Percentiles rank a stretch among this genome's conserved stretches.
Conservation (phyloP, 805 yeast species). For the Candida tallmaniae region DNA sequence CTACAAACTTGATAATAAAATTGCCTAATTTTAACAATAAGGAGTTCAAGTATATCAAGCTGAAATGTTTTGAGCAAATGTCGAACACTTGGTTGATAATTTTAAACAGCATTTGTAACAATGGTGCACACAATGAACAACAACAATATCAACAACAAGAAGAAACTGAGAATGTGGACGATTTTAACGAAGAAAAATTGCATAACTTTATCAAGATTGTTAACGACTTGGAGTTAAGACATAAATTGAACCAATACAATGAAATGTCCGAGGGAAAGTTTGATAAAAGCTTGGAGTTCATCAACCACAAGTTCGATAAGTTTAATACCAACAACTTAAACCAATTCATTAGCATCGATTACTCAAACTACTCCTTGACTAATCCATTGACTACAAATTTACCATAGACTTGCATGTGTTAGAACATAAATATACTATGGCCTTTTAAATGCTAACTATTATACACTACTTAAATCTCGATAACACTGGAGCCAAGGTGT, state of each 20-base stretch:
- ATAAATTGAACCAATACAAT: conserved; percentile 43
- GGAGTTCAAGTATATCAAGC: conserved; percentile 49
- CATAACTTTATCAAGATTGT: conserved; percentile 23
- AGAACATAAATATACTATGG: neutral
- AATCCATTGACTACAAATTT: conserved; percentile 27
- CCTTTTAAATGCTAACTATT: conserved; percentile 3
- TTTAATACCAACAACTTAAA: conserved; percentile 19
- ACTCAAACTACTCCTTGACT: conserved; percentile 37
- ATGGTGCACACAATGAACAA: conserved; percentile 12
- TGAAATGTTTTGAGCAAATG: conserved; percentile 57
- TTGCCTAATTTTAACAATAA: conserved; percentile 62
- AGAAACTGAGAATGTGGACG: conserved; percentile 5
- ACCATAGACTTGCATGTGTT: conserved; percentile 1
- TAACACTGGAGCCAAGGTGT: conserved; percentile 46
- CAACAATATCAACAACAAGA: neutral
- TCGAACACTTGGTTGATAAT: conserved; percentile 53
- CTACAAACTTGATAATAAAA: conserved; percentile 55
- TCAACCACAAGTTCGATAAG: conserved; percentile 28
- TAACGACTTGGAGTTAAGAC: conserved; percentile 35
- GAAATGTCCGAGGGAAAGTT: conserved; percentile 40
- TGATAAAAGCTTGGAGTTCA: conserved; percentile 39
- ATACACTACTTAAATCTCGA: conserved; percentile 40
- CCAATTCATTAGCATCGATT: conserved; percentile 40
- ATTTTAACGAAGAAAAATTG: conserved; percentile 5
- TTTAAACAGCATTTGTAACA: conserved; percentile 23